These are phyloP conservation scores for Nitzschia inconspicua DNA, from an alignment of 108 stramenopile species.

Conservation along the genomic window DNA sequence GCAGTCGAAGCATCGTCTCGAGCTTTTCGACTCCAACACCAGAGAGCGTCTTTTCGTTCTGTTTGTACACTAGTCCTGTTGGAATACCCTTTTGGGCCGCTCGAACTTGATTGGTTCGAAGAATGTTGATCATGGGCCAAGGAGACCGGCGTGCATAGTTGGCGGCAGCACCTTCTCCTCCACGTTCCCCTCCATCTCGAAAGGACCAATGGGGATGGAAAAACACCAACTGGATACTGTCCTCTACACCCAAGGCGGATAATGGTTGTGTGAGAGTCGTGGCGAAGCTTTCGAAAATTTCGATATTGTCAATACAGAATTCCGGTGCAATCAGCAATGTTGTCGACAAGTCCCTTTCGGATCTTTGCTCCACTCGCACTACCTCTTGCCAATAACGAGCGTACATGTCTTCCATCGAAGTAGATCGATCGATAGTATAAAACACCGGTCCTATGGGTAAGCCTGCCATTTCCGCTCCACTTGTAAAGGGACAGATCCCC, in stretches of 20 bases:
- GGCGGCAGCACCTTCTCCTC: conserved; percentile 72
- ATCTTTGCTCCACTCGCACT: conserved; percentile 54
- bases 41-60: conserved; percentile 91
- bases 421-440: conserved; percentile 74
- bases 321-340: conserved; percentile 86
- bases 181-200: conserved; percentile 86
- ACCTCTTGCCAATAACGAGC: conserved; percentile 90
- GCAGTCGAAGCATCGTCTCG: conserved; percentile 85
- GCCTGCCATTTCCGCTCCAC: conserved; percentile 71
- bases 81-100: conserved; percentile 94
- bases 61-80: conserved; percentile 92
- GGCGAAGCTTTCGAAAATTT: conserved; percentile 89
- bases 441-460: conserved; percentile 87
- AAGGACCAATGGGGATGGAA: conserved; percentile 96
- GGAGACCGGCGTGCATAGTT: conserved; percentile 93
- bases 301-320: conserved; percentile 84
- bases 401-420: conserved; percentile 87
- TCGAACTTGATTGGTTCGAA: conserved; percentile 91
- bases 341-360: conserved; percentile 74
- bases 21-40: conserved; percentile 69
- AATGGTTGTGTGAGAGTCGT: conserved; percentile 88
- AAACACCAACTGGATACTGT: conserved; percentile 91
- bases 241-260: conserved; percentile 73
- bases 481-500: conserved; percentile 95
- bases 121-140: conserved; percentile 97